Evolutionary conservation across 2,329 filamentous ascomycete species (phyloP), one percentile per base, ranked within the genome.

Genomic region (Aspergillus brunneoviolaceus): DNA sequence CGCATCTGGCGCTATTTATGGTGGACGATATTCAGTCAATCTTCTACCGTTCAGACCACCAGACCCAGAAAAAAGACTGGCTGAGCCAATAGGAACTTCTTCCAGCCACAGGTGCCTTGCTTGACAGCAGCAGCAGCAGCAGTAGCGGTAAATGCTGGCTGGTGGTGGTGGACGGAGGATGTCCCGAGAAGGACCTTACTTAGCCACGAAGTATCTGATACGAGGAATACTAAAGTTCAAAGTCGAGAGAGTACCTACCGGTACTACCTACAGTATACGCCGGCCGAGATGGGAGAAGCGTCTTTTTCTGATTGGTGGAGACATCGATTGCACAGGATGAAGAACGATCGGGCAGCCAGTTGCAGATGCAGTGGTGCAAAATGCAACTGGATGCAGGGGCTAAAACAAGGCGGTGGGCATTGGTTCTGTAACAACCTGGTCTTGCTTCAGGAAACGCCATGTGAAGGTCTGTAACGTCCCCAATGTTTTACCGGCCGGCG

Each of bases 331-430:
- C 39, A 45, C 16, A 16, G 39, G 16, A 16, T 45, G 16, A 50
- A 57, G 33, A 49, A 57, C 33, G 19, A 57, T 51, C 55, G 53
- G 53, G 42, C 42, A 55, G 42, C 39, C 53, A 55, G 53, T 45
- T 35, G 53, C 53, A 49, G 53, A 21, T 48, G 23, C 23, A 23
- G 23, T 23, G 53, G 27, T 27, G 53, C 27, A 45, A 45, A 16
- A 45, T 45, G 39, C 39, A 47, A 55, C 53, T 33, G 27, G 53
- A 55, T 49, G 53, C 53, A 55, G 53, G 53, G 53, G 53, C 53
- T 55, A 48, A 48, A 55, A 55, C 52, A 55, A 55, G 53, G 53
- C 53, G 53, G 53, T 55, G 42, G 52, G 39, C 39, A 31, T 31
- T 42, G 39, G 52, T 29, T 45, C 47, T 31, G 52, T 55, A 53